Conservation (phyloP, 371 early-diverging fungal genomes). For the Coemansia sp. region DNA sequence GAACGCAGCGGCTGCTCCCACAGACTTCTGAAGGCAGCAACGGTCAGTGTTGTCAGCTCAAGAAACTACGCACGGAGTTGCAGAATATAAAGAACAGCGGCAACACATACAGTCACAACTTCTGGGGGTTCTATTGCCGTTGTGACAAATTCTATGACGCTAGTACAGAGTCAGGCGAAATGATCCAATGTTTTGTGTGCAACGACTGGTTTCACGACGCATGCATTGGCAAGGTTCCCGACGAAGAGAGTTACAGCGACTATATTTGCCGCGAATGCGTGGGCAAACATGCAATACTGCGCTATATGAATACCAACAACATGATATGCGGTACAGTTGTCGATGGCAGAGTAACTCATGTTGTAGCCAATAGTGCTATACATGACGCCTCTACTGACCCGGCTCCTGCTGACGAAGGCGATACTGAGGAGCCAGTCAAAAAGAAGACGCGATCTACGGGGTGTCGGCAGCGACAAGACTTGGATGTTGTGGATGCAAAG, state of each 20-base stretch:
- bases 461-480: slow-evolving; percentile 26
- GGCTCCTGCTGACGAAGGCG: not conserved
- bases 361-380: slow-evolving; percentile 1
- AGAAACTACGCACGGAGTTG: slow-evolving; percentile 48
- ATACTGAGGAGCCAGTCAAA: slow-evolving; percentile 11
- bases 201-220: slow-evolving; percentile 86
- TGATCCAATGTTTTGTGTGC: slow-evolving; percentile 85
- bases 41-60: slow-evolving; percentile 33
- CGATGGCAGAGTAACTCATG: slow-evolving; percentile 13
- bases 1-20: slow-evolving; percentile 51
- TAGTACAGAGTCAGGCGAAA: slow-evolving; percentile 66
- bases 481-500: slow-evolving; percentile 2
- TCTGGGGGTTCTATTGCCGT: slow-evolving; percentile 77
- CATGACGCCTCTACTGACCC: not conserved
- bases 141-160: slow-evolving; percentile 76
- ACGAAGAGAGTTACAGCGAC: slow-evolving; percentile 69
- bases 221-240: slow-evolving; percentile 78
- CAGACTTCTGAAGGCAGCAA: not conserved
- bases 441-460: slow-evolving; percentile 19
- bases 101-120: slow-evolving; percentile 82
- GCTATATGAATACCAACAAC: slow-evolving; percentile 47
- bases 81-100: slow-evolving; percentile 55
- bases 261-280: slow-evolving; percentile 80
- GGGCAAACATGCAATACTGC: slow-evolving; percentile 60
- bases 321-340: slow-evolving; percentile 9